A percentile compares a stretch with the other conserved stretches of the same genome.
Conservation (phyloP, 2,329 filamentous ascomycete genomes). For the Botrytis medusae region DNA sequence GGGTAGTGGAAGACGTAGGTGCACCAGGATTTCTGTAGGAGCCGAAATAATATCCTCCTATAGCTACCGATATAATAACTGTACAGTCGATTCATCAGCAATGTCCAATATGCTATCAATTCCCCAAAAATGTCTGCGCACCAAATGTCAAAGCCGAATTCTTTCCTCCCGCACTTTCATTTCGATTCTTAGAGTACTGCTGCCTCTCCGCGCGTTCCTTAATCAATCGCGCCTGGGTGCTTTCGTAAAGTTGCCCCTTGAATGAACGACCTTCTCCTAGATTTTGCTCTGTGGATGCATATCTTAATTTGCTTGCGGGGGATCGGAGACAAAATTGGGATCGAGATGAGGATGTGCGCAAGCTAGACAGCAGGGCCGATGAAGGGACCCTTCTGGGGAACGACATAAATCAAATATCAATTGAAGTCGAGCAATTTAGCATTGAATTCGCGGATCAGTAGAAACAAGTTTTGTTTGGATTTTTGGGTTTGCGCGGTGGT, state of each 20-base stretch:
- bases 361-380: constrained; percentile 30
- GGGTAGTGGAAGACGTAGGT: constrained; percentile 58
- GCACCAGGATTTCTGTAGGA: constrained; percentile 52
- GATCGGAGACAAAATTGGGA: constrained; percentile 29
- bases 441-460: not conserved
- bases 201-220: constrained; percentile 56
- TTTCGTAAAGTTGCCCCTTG: constrained; percentile 60
- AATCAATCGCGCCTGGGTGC: constrained; percentile 54
- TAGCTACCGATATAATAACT: constrained; percentile 36
- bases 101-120: constrained; percentile 17
- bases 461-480: not conserved
- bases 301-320: constrained; percentile 25
- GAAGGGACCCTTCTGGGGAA: constrained; percentile 32
- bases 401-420: constrained; percentile 29
- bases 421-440: not conserved
- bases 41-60: constrained; percentile 55
- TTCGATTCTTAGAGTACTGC: constrained; percentile 47
- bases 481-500: not conserved
- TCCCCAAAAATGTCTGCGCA: constrained; percentile 38
- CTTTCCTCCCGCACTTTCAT: constrained; percentile 43
- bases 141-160: constrained; percentile 56
- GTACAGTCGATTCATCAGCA: constrained; percentile 15
- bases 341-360: constrained; percentile 24
- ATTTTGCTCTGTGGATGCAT: constrained; percentile 34
- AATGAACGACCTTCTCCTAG: constrained; percentile 43